Conservation (phyloP, 345 rosid species). For the Streptanthus diversifolius region DNA sequence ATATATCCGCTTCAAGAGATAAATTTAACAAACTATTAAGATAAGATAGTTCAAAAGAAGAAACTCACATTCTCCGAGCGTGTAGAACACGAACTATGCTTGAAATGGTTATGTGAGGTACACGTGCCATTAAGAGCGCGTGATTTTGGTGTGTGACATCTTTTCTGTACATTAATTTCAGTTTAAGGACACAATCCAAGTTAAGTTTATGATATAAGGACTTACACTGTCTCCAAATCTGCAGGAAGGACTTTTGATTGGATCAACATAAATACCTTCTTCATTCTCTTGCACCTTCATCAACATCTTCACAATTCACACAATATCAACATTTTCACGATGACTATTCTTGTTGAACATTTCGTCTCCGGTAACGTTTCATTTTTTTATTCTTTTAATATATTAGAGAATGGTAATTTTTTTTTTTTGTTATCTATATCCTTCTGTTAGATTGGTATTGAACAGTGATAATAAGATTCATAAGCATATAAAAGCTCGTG, state of each 20-base stretch:
- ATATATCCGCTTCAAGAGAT: slow-evolving; percentile 6
- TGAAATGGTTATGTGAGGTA: not conserved
- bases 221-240: slow-evolving; percentile 45
- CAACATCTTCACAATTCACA: slow-evolving; percentile 8
- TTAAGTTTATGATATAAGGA: slow-evolving; percentile 31
- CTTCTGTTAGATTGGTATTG: not conserved
- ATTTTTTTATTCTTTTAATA: not conserved
- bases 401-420: not conserved
- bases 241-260: slow-evolving; percentile 47
- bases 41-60: slow-evolving; percentile 1
- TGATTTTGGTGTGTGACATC: not conserved
- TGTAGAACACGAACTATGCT: not conserved
- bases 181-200: slow-evolving; percentile 29
- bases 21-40: not conserved
- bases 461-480: not conserved
- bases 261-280: slow-evolving; percentile 43
- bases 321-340: slow-evolving; percentile 4
- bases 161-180: slow-evolving; percentile 16
- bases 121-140: not conserved
- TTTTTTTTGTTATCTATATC: not conserved
- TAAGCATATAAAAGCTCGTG: not conserved
- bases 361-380: slow-evolving; percentile 43
- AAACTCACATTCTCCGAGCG: not conserved
- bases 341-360: slow-evolving; percentile 62
- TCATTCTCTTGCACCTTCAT: not conserved